Base-by-base conservation (phyloP, 192 early-diverging fungal species). In the Umbelopsis sp. region DNA sequence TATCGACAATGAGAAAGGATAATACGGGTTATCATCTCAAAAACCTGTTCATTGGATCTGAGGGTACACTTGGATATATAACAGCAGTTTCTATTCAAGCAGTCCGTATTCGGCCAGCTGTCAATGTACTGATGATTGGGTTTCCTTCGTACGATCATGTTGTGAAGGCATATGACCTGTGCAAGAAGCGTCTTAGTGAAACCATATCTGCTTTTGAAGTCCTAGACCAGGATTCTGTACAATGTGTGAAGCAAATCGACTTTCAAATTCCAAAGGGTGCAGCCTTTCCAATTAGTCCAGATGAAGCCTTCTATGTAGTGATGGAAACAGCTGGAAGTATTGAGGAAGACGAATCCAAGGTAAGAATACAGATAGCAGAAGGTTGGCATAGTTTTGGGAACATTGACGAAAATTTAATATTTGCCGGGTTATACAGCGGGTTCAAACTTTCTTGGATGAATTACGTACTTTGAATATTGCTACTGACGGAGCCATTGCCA, bases 1-100 rank as follows among this genome's bases (percentile, higher is more conserved):
- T 95, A 9, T 86, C 83, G 5, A 92, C 87, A 4, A 70, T 98
- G 80, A 87, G 95, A 62, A 98, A 98, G 77, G 97, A 99, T 75
- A 98, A 96, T 76, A 99, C 97, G 22, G 97, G 85, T 5, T 97
- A 94, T 68, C 94, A 98, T 72, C 79, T 99, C 34, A 99, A 99
- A 82, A 95, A 99, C 77, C 83, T 98, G 36, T 96, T 99, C 76
- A 96, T 99, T 70, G 97, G 97, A 10, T 89, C 92, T 6, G 97
- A 99, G 77, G 97, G 97, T 29, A 95, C 95, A 0, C 77, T 99
- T 52, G 96, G 96, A 0, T 85, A 98, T 44, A 87, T 99, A 54
- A 98, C 97, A 0, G 91, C 87, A 16, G 93, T 97, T 16, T 94
- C 96, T 0, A 92, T 99, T 47, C 71, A 87, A 3, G 87, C 95